Base-by-base conservation (phyloP, 2,329 filamentous ascomycete species). In the Venturia carpophila region DNA sequence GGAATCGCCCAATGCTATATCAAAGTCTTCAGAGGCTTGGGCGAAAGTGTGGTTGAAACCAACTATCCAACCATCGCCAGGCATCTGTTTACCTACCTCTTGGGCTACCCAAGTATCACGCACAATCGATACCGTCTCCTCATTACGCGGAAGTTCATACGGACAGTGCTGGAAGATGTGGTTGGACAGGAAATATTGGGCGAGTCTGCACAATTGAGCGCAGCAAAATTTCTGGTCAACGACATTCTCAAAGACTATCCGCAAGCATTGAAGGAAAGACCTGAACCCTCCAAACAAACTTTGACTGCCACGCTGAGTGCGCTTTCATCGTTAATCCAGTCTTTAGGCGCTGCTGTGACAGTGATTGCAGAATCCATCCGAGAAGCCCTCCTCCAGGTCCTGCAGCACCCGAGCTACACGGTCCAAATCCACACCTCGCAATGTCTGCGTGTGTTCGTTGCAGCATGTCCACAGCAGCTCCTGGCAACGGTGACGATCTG, bases 351-450 rank as follows among this genome's bases (percentile, higher is more conserved):
- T 24, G 92, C 92, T 2, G 84, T 90, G 42, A 90, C 87, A 67
- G 80, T 80, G 64, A 86, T 97, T 70, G 89, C 91, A 9, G 95
- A 99, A 68, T 74, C 83, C 17, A 96, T 91, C 73, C 85, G 93
- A 62, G 94, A 99, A 74, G 89, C 89, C 4, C 79, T 99, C 41
- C 80, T 97, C 47, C 92, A 97, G 74, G 90, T 96, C 6, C 80
- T 97, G 34, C 91, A 96, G 70, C 94, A 99, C 75, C 91, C 92
- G 0, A 97, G 91, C 76, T 97, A 97, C 75, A 94, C 92, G 5
- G 94, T 99, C 1, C 94, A 99, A 73, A 87, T 97, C 3, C 89
- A 94, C 71, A 88, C 91, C 1, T 91, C 94, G 5, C 85, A 90
- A 67, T 96, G 92, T 72, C 80, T 97, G 70, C 91, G 93, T 70